Evolutionary conservation across 768 basidiomycete genomes (phyloP).

Genomic region (Polyporus arcularius): DNA sequence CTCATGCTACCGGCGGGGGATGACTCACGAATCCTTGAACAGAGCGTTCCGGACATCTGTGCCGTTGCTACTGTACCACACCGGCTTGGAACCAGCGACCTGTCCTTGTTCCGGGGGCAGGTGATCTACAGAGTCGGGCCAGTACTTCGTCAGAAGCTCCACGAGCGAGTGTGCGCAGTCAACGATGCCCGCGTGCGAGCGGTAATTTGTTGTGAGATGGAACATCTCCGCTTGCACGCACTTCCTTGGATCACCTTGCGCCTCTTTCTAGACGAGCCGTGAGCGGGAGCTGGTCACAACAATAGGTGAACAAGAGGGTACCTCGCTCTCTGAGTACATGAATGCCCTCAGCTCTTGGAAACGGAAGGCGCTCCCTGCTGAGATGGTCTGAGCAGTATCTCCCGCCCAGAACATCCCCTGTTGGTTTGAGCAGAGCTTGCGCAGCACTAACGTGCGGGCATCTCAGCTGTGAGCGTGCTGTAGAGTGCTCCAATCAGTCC

Average conservation of each 20-base stretch:
- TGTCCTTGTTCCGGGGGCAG: conserved; percentile 58
- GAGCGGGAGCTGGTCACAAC: no score
- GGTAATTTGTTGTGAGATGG: conserved; percentile 64
- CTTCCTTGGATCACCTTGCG: conserved; percentile 33
- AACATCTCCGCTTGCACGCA: conserved; percentile 40
- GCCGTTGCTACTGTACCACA: no score
- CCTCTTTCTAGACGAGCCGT: no score
- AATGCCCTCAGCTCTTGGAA: conserved; percentile 75
- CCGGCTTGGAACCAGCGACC: conserved; percentile 53
- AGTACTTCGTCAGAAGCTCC: conserved; percentile 59
- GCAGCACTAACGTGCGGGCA: conserved; percentile 47
- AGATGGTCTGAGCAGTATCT: conserved; percentile 79
- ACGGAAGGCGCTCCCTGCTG: conserved; percentile 68
- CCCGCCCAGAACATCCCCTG: conserved; percentile 79
- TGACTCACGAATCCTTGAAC: no score
- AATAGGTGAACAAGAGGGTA: no score
- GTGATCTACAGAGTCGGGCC: conserved; percentile 64
- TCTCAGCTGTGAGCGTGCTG: neutral
- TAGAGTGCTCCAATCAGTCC: conserved; percentile 17
- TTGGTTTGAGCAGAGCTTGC: conserved; percentile 61
- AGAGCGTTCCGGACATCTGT: no score
- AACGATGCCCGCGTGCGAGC: conserved; percentile 76
- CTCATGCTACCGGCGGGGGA: no score
- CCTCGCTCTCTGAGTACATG: conserved; percentile 34
- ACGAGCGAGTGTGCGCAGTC: conserved; percentile 67